phyloP scores from a whole-genome alignment of 148 eudicot genomes.

The Arbutus unedo region DNA sequence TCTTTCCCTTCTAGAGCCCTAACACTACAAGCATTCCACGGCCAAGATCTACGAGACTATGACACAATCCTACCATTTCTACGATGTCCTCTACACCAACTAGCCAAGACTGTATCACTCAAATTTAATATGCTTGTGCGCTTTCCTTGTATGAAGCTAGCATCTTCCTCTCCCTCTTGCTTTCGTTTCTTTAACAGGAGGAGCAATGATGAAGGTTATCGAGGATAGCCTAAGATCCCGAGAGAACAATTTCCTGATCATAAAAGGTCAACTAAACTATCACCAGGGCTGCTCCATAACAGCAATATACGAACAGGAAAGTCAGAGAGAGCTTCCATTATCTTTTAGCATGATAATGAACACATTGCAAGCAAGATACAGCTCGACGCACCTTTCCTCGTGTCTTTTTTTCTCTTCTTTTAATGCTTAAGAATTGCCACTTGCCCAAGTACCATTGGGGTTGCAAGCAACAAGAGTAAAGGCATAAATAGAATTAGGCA shows the following conservation, averaged over 20 bases:
- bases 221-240: not conserved
- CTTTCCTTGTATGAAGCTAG: not conserved
- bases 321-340: not conserved
- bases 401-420: too few species aligned
- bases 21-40: too few species aligned
- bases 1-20: too few species aligned
- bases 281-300: not conserved
- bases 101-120: too few species aligned
- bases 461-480: not conserved
- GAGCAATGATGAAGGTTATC: not conserved
- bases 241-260: not conserved
- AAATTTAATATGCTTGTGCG: too few species aligned
- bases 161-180: not conserved
- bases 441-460: not conserved
- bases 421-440: too few species aligned
- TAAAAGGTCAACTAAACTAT: not conserved
- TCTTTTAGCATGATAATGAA: not conserved
- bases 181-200: not conserved
- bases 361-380: too few species aligned
- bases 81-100: not conserved
- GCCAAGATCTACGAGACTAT: too few species aligned
- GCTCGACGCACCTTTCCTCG: too few species aligned
- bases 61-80: not conserved
- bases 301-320: not conserved
- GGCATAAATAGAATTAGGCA: too few species aligned